Evolutionary conservation across 768 basidiomycete species (phyloP).

Genomic region (Hysterangium stoloniferum): DNA sequence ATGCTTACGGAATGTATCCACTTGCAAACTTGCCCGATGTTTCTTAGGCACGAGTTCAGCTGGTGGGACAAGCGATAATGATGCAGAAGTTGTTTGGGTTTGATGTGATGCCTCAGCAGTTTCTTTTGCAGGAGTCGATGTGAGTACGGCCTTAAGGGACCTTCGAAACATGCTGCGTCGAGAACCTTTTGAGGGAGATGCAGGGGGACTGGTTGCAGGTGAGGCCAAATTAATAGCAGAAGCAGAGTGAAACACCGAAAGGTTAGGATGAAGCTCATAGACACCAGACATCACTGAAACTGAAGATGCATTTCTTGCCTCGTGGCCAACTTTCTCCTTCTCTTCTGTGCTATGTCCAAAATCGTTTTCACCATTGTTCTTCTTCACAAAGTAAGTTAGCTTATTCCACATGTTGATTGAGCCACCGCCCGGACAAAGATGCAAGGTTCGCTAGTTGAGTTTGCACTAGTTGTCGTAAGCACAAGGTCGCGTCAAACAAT

Average conservation of each 20-base stretch:
- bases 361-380: constrained; percentile 5
- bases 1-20: constrained; percentile 4
- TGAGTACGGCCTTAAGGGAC: constrained; percentile 28
- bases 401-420: constrained; percentile 5
- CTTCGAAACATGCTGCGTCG: constrained; percentile 49
- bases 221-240: constrained; percentile 20
- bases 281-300: constrained; percentile 40
- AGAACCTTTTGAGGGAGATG: constrained; percentile 42
- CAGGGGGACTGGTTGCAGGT: constrained; percentile 32
- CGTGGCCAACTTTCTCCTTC: neutral
- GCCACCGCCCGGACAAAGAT: neutral
- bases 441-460: neutral
- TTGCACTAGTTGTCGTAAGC: no score
- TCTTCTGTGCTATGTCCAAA: constrained; percentile 19
- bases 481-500: constrained; percentile 3
- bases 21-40: neutral
- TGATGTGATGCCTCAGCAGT: neutral
- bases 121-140: neutral
- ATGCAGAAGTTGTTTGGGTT: neutral
- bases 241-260: constrained; percentile 43
- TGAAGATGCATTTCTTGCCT: neutral
- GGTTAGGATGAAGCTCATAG: constrained; percentile 53
- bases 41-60: neutral
- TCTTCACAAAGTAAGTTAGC: neutral
- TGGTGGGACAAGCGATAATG: no score